Evolutionary conservation across 2,329 filamentous ascomycete genomes (phyloP).

Genomic region (Trichoderma arundinaceum): DNA sequence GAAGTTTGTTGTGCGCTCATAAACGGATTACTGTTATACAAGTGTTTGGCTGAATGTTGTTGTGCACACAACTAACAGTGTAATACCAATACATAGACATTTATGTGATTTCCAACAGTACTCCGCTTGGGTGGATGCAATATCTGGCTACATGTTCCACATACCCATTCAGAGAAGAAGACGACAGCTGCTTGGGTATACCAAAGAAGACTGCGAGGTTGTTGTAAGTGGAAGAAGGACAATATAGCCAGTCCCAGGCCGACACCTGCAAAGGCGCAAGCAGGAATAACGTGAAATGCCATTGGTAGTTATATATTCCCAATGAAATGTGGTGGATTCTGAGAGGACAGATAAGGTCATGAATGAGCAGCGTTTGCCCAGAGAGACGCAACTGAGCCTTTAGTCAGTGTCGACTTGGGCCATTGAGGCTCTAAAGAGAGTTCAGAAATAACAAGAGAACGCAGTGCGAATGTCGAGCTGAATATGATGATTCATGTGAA

Average conservation of each 20-base stretch:
- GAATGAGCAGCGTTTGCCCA: not conserved
- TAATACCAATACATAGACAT: not conserved
- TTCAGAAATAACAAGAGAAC: too few relatives aligned
- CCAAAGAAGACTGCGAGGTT: slow-evolving; percentile 14
- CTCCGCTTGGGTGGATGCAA: not conserved
- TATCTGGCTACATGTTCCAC: not conserved
- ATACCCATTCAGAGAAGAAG: slow-evolving; percentile 16
- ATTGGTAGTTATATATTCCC: not conserved
- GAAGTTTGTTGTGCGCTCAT: too few relatives aligned
- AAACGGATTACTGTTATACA: too few relatives aligned
- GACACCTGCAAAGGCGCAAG: slow-evolving; percentile 8
- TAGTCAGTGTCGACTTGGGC: not conserved
- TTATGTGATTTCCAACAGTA: not conserved
- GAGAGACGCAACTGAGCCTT: not conserved
- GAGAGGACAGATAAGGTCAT: not conserved
- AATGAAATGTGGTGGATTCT: not conserved
- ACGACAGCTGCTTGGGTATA: slow-evolving; percentile 1
- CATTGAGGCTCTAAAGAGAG: not conserved
- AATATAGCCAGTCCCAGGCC: not conserved
- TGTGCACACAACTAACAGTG: not conserved
- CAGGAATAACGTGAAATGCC: slow-evolving; percentile 18
- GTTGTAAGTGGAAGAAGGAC: slow-evolving; percentile 10
- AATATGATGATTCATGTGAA: not conserved
- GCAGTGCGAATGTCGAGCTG: not conserved
- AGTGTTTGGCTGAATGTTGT: not conserved